Evolutionary conservation across 257 asterid species (phyloP).

Genomic region (Salvia rosmarinus): DNA sequence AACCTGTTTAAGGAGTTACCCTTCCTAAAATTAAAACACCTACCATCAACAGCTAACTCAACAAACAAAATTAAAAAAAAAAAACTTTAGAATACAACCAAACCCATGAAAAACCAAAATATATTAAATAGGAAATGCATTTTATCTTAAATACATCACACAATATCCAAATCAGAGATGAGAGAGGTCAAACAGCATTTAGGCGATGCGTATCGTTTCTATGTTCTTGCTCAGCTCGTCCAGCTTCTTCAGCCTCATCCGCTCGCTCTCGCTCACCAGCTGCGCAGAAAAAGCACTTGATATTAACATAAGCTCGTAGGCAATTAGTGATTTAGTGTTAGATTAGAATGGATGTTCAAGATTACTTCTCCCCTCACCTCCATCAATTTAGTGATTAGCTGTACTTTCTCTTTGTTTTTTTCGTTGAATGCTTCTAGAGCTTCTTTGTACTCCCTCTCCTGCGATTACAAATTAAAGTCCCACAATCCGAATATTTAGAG

Average conservation of each 20-base stretch:
- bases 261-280: slow-evolving; percentile 94
- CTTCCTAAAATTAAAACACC: slow-evolving; percentile 67
- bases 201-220: slow-evolving; percentile 61
- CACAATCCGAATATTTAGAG: background rate
- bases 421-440: slow-evolving; percentile 96
- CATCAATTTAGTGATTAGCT: slow-evolving; percentile 88
- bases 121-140: slow-evolving; percentile 51
- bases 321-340: too few species aligned
- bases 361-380: slow-evolving; percentile 62
- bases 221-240: slow-evolving; percentile 99
- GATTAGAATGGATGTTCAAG: background rate
- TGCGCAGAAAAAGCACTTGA: slow-evolving; percentile 34
- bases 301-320: background rate
- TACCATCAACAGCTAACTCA: slow-evolving; percentile 54
- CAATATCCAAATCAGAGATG: slow-evolving; percentile 53
- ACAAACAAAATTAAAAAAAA: slow-evolving; percentile 38
- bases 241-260: slow-evolving; percentile 87
- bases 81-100: slow-evolving; percentile 58
- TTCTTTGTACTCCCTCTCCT: slow-evolving; percentile 97
- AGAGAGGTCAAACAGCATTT: slow-evolving; percentile 29
- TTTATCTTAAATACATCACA: slow-evolving; percentile 73
- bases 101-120: slow-evolving; percentile 54
- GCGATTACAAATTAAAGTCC: slow-evolving; percentile 25
- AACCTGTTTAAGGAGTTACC: slow-evolving; percentile 60
- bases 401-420: slow-evolving; percentile 95